phyloP scores from a whole-genome alignment of 352 stramenopile species.

The Phytopythium ostracodes region DNA sequence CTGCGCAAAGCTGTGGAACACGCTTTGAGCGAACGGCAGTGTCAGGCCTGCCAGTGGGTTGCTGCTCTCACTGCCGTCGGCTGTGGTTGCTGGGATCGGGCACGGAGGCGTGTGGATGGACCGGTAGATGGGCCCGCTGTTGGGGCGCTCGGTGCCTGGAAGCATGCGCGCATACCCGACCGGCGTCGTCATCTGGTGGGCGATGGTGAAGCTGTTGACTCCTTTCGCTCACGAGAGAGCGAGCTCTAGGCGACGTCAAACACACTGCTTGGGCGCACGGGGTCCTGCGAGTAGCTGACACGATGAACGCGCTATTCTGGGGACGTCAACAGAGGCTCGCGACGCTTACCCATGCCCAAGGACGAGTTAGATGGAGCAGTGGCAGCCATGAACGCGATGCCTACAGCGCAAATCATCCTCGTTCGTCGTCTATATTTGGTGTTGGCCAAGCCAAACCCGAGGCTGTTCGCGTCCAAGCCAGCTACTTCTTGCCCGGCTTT shows the following conservation, averaged over 20 bases:
- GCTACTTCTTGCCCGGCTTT: constrained; percentile 41
- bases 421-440: not conserved
- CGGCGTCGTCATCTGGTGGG: constrained; percentile 24
- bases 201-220: no score
- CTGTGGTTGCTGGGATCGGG: not conserved
- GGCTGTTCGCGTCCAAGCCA: not conserved
- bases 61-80: not conserved
- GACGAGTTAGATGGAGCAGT: not conserved
- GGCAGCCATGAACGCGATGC: not conserved
- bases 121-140: constrained; percentile 43
- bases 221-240: no score
- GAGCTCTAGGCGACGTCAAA: no score
- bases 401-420: not conserved
- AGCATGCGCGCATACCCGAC: constrained; percentile 43
- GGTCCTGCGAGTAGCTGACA: no score
- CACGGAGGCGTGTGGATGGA: constrained; percentile 15
- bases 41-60: constrained; percentile 42
- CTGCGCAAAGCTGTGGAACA: constrained; percentile 46
- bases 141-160: constrained; percentile 32
- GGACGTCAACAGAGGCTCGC: not conserved
- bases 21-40: constrained; percentile 26
- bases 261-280: no score
- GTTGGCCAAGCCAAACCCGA: not conserved
- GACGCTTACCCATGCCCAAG: not conserved
- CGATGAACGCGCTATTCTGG: not conserved